phyloP scores from a whole-genome alignment of 148 eudicot species.

The Fallopia convolvulus region DNA sequence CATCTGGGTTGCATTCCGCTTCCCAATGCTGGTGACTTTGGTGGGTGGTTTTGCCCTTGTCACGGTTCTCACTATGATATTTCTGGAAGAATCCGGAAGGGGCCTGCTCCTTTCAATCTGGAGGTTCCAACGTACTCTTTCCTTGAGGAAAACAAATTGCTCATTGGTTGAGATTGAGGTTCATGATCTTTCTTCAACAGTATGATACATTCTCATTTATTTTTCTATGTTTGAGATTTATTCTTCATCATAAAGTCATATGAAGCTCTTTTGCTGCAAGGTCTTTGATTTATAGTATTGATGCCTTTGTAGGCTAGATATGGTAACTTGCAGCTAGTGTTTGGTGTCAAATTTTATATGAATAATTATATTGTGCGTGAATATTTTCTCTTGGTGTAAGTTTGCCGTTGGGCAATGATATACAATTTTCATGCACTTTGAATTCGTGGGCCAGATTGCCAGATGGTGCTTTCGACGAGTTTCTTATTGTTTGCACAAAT shows the following conservation, averaged over 20 bases:
- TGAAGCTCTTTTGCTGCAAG: background rate
- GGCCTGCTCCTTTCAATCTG: slow-evolving; percentile 65
- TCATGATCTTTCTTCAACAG: background rate
- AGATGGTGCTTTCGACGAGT: no score
- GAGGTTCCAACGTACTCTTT: slow-evolving; percentile 68
- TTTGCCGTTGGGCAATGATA: no score
- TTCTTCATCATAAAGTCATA: background rate
- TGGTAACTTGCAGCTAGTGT: background rate
- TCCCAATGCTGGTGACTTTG: slow-evolving; percentile 69
- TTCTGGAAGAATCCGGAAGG: slow-evolving; percentile 68
- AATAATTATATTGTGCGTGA: background rate
- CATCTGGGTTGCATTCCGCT: slow-evolving; percentile 74
- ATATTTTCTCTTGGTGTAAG: background rate
- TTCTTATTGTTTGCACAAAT: no score
- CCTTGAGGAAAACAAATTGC: slow-evolving; percentile 63
- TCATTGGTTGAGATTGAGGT: slow-evolving; percentile 34
- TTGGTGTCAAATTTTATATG: background rate
- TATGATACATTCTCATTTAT: background rate
- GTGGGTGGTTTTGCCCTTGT: slow-evolving; percentile 82
- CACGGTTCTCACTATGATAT: slow-evolving; percentile 79
- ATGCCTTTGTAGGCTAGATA: background rate
- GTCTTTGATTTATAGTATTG: background rate
- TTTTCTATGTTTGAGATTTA: background rate
- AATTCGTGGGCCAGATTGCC: no score
- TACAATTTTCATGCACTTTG: no score